These are phyloP conservation scores for Podila epicladia DNA, from an alignment of 192 early-diverging fungal genomes.

Conservation along the genomic window DNA sequence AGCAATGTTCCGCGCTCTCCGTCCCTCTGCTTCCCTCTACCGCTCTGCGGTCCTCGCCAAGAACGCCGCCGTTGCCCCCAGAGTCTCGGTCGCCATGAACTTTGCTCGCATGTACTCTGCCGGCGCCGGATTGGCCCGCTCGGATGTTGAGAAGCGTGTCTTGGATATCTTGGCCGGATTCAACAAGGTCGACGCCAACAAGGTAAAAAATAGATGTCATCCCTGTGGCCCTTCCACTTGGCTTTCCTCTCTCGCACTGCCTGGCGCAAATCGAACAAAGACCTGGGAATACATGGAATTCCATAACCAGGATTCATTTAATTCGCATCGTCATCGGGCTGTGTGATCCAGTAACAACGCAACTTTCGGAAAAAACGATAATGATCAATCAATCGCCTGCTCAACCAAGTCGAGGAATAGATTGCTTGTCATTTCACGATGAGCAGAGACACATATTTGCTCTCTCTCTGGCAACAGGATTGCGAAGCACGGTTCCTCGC, in stretches of 20 bases:
- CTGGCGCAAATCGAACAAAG: too few relatives aligned
- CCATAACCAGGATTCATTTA: too few relatives aligned
- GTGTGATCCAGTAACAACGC: too few relatives aligned
- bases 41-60: constrained; percentile 49
- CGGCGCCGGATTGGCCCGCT: constrained; percentile 66
- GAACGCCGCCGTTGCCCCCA: constrained; percentile 33
- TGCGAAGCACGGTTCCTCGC: too few relatives aligned
- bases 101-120: constrained; percentile 80
- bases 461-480: too few relatives aligned
- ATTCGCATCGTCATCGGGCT: too few relatives aligned
- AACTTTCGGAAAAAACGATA: too few relatives aligned
- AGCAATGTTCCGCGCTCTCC: constrained; percentile 49
- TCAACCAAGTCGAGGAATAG: too few relatives aligned
- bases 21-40: constrained; percentile 48
- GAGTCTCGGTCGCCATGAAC: constrained; percentile 37
- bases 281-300: too few relatives aligned
- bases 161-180: constrained; percentile 92
- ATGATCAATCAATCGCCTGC: too few relatives aligned
- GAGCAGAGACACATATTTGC: too few relatives aligned
- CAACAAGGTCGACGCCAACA: constrained; percentile 93
- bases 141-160: constrained; percentile 86
- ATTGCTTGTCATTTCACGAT: too few relatives aligned
- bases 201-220: constrained; percentile 69
- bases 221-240: not conserved
- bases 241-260: not conserved